phyloP scores from a whole-genome alignment of 2,329 filamentous ascomycete species.

The Zasmidium citrigriseum region DNA sequence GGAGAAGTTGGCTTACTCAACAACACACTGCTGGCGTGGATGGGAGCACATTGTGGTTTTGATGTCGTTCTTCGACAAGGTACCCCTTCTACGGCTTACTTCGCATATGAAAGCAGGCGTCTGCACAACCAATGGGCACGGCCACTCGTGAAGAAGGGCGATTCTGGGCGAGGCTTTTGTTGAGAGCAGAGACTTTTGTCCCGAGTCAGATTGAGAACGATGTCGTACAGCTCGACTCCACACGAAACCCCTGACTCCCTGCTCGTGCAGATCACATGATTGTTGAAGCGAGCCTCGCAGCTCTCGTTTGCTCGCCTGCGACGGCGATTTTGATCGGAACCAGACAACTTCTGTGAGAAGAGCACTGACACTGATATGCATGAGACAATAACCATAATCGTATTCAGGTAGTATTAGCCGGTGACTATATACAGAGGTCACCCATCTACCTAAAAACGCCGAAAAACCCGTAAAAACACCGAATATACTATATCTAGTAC shows the following conservation, averaged over 20 bases:
- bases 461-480: too few relatives aligned
- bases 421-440: too few relatives aligned
- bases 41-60: neutral
- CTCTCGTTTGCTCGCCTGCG: neutral
- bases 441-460: too few relatives aligned
- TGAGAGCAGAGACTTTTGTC: neutral
- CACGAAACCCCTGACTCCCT: neutral
- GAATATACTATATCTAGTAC: too few relatives aligned
- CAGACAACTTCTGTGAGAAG: neutral
- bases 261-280: neutral
- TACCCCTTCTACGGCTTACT: neutral
- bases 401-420: too few relatives aligned
- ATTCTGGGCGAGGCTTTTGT: too few relatives aligned
- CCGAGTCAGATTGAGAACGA: neutral
- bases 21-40: neutral
- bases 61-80: neutral
- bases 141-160: too few relatives aligned
- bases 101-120: neutral
- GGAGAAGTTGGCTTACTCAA: neutral
- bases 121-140: neutral
- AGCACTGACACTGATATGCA: too few relatives aligned
- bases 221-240: neutral
- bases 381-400: too few relatives aligned
- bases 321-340: neutral
- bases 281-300: too few relatives aligned